phyloP scores from a whole-genome alignment of 1,284 basidiomycete genomes.

The Termitomyces sp. region DNA sequence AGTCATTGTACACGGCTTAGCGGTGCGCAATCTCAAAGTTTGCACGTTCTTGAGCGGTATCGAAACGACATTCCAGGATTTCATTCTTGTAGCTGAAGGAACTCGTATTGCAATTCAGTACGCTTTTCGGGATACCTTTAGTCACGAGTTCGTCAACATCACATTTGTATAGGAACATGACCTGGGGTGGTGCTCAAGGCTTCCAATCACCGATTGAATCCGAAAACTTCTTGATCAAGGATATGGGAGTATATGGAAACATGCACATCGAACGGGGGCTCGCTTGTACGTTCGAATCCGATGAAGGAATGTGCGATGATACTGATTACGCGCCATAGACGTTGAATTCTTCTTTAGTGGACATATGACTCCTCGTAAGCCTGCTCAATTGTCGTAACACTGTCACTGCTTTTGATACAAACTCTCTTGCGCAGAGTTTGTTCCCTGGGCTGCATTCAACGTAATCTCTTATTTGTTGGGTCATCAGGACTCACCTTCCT shows the following conservation, averaged over 20 bases:
- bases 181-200: slow-evolving; percentile 59
- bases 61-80: slow-evolving; percentile 31
- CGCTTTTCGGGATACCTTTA: slow-evolving; percentile 12
- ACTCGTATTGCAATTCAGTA: slow-evolving; percentile 58
- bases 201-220: slow-evolving; percentile 57
- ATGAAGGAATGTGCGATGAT: neutral
- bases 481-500: slow-evolving; percentile 43
- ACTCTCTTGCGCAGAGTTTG: slow-evolving; percentile 38
- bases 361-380: slow-evolving; percentile 56
- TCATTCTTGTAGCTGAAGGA: slow-evolving; percentile 51
- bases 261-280: slow-evolving; percentile 58
- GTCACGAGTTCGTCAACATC: neutral
- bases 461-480: slow-evolving; percentile 47
- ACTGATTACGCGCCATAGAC: slow-evolving; percentile 25
- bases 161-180: slow-evolving; percentile 26
- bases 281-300: slow-evolving; percentile 37
- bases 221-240: slow-evolving; percentile 59
- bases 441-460: slow-evolving; percentile 51
- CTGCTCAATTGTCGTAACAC: neutral
- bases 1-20: slow-evolving; percentile 65
- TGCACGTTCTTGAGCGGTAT: neutral
- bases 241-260: slow-evolving; percentile 56
- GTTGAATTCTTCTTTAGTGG: slow-evolving; percentile 54
- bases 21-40: slow-evolving; percentile 32
- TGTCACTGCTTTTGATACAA: neutral